Evolutionary conservation across 331 rosid species (phyloP), one percentile per base, ranked within the genome.

Genomic region (Acacia pycnantha): DNA sequence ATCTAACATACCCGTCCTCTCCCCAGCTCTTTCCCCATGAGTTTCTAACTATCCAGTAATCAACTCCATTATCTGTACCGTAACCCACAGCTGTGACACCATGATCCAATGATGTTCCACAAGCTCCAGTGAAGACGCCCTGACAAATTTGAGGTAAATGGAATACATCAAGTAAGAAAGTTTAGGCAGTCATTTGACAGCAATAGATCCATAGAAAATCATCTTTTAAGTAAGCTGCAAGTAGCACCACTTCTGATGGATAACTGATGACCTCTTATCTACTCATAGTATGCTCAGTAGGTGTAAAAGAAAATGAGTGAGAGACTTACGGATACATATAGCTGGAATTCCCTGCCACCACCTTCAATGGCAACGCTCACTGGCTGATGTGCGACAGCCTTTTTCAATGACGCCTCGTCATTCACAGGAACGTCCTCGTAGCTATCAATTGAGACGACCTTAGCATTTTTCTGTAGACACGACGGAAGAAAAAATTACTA

Each of bases 21-120:
- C 98, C 99, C 99, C 99, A 94, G 77, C 31, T 73, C 1, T 1
- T 5, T 21, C 99, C 99, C 99, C 99, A 96, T 40, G 99, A 96
- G 76, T 96, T 96, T 59, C 85, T 90, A 65, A 96, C 97, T 46
- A 94, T 94, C 99, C 99, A 96, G 74, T 96, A 96, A 79, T 91
- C 98, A 4, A 26, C 8, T 13, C 98, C 98, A 2, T 88, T 70
- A 4, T 87, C 94, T 41, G 88, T 72, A 27, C 99, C 99, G 29
- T 96, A 96, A 11, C 99, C 99, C 68, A 96, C 97, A 10, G 87
- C 98, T 1, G 82, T 47, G 15, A 96, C 99, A 81, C 98, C 99
- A 35, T 96, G 99, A 87, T 96, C 99, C 80, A 96, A 67, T 65
- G 85, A 70, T 51, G 97, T 96, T 9, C 97, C 99, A 86, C 99